Percentiles rank a stretch among this genome's conserved stretches.
phyloP scores from a whole-genome alignment of 176 grass and related monocot species.

The Triticum timopheevii region DNA sequence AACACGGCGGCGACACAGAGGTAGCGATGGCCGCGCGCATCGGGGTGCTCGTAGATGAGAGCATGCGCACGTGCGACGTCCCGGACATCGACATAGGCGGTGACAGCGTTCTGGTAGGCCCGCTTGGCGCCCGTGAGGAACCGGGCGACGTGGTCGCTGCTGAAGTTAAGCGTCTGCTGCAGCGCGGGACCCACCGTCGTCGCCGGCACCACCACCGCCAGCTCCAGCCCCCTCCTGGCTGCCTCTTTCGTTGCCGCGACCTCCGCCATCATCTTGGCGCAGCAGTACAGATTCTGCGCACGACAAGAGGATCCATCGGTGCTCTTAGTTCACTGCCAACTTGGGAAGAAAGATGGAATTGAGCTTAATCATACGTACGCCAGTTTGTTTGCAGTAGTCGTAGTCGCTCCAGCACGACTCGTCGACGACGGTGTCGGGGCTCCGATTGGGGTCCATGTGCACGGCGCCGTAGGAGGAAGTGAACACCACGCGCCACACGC shows the following conservation, averaged over 20 bases:
- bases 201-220: slow-evolving; percentile 42
- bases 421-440: slow-evolving; percentile 48
- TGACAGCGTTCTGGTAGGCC: slow-evolving; percentile 41
- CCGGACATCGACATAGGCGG: slow-evolving; percentile 50
- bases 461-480: slow-evolving; percentile 57
- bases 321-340: too few species aligned
- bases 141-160: slow-evolving; percentile 32
- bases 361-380: not conserved
- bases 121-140: slow-evolving; percentile 43
- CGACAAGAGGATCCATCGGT: too few species aligned
- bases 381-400: slow-evolving; percentile 41
- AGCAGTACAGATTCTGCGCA: slow-evolving; percentile 54
- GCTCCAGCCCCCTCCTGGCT: slow-evolving; percentile 23
- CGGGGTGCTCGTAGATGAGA: slow-evolving; percentile 37
- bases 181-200: slow-evolving; percentile 33
- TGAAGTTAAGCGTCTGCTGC: slow-evolving; percentile 40
- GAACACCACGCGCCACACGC: slow-evolving; percentile 39
- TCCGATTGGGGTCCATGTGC: slow-evolving; percentile 63
- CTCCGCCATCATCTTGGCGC: slow-evolving; percentile 57
- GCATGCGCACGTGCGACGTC: slow-evolving; percentile 46
- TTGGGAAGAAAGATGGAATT: too few species aligned
- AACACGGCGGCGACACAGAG: slow-evolving; percentile 48
- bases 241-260: slow-evolving; percentile 33
- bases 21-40: slow-evolving; percentile 25
- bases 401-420: slow-evolving; percentile 64